Conservation (phyloP, 768 basidiomycete genomes). For the Multifurca ochricompacta region DNA sequence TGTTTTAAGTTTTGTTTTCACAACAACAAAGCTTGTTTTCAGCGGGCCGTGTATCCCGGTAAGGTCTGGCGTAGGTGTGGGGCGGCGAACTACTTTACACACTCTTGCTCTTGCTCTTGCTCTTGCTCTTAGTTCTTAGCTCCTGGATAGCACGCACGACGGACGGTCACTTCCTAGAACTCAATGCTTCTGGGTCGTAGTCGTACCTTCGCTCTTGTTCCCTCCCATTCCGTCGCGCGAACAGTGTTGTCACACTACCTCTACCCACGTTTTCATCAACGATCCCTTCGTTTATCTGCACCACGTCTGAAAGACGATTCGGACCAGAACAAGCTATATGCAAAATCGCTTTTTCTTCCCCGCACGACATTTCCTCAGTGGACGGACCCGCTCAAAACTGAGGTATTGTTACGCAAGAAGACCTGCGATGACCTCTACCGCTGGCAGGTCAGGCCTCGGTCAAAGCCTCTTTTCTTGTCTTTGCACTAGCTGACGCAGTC, state of each 20-base stretch:
- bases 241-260: not conserved
- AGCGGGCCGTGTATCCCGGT: too few species aligned
- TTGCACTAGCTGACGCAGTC: not conserved
- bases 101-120: too few species aligned
- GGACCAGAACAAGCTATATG: conserved; percentile 33
- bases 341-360: conserved; percentile 69
- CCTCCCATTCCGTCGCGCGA: not conserved
- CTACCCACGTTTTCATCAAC: not conserved
- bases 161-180: not conserved
- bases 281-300: not conserved
- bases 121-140: too few species aligned
- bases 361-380: conserved; percentile 74
- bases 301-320: not conserved
- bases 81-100: too few species aligned
- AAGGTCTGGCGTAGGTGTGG: too few species aligned
- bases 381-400: conserved; percentile 55
- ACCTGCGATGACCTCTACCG: conserved; percentile 70
- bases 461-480: not conserved
- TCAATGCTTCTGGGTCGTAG: not conserved
- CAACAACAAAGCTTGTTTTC: not conserved
- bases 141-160: too few species aligned
- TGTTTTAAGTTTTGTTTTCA: not conserved
- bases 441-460: conserved; percentile 55
- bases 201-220: not conserved
- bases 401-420: conserved; percentile 46